Evolutionary conservation across 352 stramenopile genomes (phyloP).

Genomic region (Aphanomyces astaci): DNA sequence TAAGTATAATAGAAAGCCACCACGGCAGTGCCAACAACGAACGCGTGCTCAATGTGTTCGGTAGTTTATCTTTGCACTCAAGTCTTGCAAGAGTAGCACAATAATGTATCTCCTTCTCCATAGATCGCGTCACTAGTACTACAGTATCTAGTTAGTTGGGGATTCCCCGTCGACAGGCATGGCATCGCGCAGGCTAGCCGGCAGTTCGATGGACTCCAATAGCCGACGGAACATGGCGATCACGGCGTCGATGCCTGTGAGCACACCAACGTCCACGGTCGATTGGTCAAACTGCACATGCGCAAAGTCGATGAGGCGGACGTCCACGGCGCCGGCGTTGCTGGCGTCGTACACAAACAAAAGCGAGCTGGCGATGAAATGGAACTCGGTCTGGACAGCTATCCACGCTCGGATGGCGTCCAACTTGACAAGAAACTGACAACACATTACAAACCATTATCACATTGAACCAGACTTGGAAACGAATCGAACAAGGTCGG

Average conservation of each 20-base stretch:
- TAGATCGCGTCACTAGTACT: too few relatives aligned
- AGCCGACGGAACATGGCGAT: constrained; percentile 47
- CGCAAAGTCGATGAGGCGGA: constrained; percentile 82
- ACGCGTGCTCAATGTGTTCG: too few relatives aligned
- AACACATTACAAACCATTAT: too few relatives aligned
- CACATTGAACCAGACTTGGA: too few relatives aligned
- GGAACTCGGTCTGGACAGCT: constrained; percentile 59
- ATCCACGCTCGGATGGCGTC: constrained; percentile 64
- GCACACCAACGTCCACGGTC: constrained; percentile 48
- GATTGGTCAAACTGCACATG: constrained; percentile 35
- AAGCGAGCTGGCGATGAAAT: constrained; percentile 93
- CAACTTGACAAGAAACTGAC: constrained; percentile 64
- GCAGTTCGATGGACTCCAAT: constrained; percentile 21
- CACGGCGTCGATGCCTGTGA: constrained; percentile 44
- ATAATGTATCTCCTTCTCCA: neutral
- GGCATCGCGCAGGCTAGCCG: constrained; percentile 6
- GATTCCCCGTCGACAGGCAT: neutral
- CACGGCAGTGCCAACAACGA: too few relatives aligned
- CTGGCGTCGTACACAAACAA: constrained; percentile 90
- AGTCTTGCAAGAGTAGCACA: too few relatives aligned
- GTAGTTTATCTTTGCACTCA: too few relatives aligned
- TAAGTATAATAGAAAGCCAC: too few relatives aligned
- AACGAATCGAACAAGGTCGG: neutral
- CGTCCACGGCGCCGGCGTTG: constrained; percentile 31
- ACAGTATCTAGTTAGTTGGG: too few relatives aligned